These are phyloP conservation scores for Cystobasidium onofrii DNA, from an alignment of 768 basidiomycete genomes.

Conservation along the genomic window DNA sequence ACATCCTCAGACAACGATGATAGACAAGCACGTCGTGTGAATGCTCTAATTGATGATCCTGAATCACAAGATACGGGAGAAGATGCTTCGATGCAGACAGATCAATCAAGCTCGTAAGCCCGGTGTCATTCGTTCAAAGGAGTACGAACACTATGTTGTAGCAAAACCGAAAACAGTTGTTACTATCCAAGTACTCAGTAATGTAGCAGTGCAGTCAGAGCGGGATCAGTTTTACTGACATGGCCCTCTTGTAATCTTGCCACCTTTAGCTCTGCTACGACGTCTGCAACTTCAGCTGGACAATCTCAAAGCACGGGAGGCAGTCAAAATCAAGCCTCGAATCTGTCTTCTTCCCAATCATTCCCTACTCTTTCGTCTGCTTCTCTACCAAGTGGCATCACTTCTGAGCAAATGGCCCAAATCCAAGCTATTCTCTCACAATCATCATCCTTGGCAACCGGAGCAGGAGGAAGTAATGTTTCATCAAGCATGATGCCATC, in stretches of 20 bases:
- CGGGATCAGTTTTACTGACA: background rate
- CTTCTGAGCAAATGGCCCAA: conserved; percentile 17
- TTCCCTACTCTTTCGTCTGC: background rate
- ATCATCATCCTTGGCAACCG: too few relatives aligned
- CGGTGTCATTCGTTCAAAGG: background rate
- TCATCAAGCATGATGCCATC: background rate
- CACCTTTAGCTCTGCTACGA: background rate
- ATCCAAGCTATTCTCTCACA: conserved; percentile 20
- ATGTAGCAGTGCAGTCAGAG: background rate
- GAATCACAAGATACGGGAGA: background rate
- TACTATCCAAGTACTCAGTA: background rate
- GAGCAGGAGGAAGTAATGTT: background rate
- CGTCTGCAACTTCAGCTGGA: background rate
- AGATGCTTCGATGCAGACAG: conserved; percentile 1
- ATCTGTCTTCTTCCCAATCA: background rate
- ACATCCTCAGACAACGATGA: conserved; percentile 11
- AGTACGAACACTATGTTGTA: too few relatives aligned
- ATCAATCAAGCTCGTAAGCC: conserved; percentile 19
- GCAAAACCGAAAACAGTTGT: background rate
- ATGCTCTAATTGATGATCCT: conserved; percentile 38
- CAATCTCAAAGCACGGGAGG: background rate
- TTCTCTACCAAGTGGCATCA: background rate
- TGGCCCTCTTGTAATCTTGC: background rate
- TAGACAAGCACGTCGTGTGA: conserved; percentile 18
- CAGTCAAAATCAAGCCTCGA: background rate